Base-by-base conservation (phyloP, 108 stramenopile genomes). In the Seminavis robusta region DNA sequence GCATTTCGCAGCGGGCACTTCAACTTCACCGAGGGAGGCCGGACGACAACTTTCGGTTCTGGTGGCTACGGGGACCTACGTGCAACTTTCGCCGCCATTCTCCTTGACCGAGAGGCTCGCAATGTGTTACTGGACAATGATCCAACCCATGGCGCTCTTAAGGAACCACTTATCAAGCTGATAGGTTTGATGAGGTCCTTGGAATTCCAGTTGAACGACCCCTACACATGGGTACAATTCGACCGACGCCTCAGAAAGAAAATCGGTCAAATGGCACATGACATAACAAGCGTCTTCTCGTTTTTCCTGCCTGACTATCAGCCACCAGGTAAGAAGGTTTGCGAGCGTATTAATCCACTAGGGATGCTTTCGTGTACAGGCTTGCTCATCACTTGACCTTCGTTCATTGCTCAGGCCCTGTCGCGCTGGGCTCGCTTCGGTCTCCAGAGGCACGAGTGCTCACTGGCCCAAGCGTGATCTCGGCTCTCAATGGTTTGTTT, bases 271-370 rank as follows among this genome's bases (percentile, higher is more conserved):
- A 40, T 33, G 41, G 33, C 58, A 10, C 47, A 69, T 47, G 61
- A 78, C 47, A 39, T 62, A 10, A 82, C 79, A 20, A 49, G 50
- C 28, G 76, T 88, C 1, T 88, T 84, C 52, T 74, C 73, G 9
- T 88, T 74, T 40, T 88, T 79, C 54, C 33, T 66, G 0, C 79
- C 83, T 4, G 78, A 80, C 24, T 80, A 67, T 45, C n/a, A 40
- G 1, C 63, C 80, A 26, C 10, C 42, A 13, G 67, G 68, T 13
- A 63, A 49, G 41, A 45, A 67, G 33, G 52, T 45, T 7, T 41
- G 43, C 28, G 76, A 67, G 31, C 51, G 61, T 26, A 56, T 74
- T 19, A 58, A 61, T 23, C 16, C 37, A 49, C 77, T 69, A 25
- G 77, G 71, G 45, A 19, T 53, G 2, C 50, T 61, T 28, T 47